phyloP scores from a whole-genome alignment of 495 filamentous ascomycete genomes.

The Letharia lupina region DNA sequence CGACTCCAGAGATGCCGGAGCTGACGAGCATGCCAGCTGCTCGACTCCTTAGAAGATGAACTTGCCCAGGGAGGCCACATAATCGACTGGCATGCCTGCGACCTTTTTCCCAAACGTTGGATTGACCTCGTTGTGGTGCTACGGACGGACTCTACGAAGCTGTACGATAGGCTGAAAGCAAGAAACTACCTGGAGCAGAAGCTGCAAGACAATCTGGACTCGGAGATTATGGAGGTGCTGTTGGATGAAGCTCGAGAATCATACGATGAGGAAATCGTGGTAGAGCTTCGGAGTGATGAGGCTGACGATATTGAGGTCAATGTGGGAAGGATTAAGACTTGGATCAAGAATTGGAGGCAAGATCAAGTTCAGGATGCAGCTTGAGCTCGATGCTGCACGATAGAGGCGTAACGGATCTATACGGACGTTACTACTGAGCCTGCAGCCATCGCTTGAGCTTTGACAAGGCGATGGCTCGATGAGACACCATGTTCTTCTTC shows the following conservation, averaged over 20 bases:
- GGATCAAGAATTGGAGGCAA: slow-evolving; percentile 75
- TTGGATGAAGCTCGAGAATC: slow-evolving; percentile 81
- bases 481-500: slow-evolving; percentile 88
- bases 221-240: slow-evolving; percentile 94
- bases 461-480: slow-evolving; percentile 74
- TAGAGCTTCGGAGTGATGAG: slow-evolving; percentile 78
- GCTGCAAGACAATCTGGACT: slow-evolving; percentile 90
- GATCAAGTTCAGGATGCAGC: slow-evolving; percentile 32
- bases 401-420: background rate
- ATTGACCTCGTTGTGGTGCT: slow-evolving; percentile 93
- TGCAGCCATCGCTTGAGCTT: slow-evolving; percentile 78
- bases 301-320: slow-evolving; percentile 81
- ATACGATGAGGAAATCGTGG: slow-evolving; percentile 81
- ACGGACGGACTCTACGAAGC: slow-evolving; percentile 62
- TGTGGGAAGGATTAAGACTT: slow-evolving; percentile 70
- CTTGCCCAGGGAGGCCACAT: slow-evolving; percentile 73
- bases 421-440: slow-evolving; percentile 8
- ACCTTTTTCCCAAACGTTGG: slow-evolving; percentile 88
- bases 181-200: slow-evolving; percentile 76
- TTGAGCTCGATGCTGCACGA: slow-evolving; percentile 4
- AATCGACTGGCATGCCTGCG: slow-evolving; percentile 98
- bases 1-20: background rate
- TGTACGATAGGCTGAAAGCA: slow-evolving; percentile 76
- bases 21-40: slow-evolving; percentile 44
- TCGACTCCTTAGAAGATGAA: slow-evolving; percentile 83